Base-by-base conservation (phyloP, 495 filamentous ascomycete species). In the Baudoinia panamericana region DNA sequence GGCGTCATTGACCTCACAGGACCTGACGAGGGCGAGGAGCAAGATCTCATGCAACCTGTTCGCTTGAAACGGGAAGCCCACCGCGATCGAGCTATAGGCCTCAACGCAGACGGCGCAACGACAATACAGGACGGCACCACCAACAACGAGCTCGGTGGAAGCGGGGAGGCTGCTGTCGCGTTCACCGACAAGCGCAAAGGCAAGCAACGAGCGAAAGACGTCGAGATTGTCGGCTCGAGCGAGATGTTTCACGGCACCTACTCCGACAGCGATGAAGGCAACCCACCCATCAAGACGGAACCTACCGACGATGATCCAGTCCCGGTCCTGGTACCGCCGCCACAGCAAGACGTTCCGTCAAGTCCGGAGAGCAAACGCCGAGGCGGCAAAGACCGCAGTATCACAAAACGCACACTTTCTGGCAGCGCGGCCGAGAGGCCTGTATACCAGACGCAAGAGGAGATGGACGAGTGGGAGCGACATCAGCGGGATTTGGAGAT, bases 21-120 rank as follows among this genome's bases (percentile, higher is more conserved):
- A 6, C 40, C 51, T 12, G 54, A 61, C 25, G 55, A 62, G 17
- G 51, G 53, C 43, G 41, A 51, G 24, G 36, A 46, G 13, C 7
- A 19, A 9, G 36, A 30, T 15, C 13, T 8, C 30, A 43, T 61
- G 29, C 39, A 35, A 12, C 69, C 69, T 0, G 53, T 79, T 39
- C 70, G 73, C 20, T 58, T 79, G 30, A 41, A 60, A 24, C 60
- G 76, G 22, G 56, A 64, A 15, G 63, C 67, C 45, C 72, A 76
- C 50, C 64, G 70, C 45, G 68, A 73, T 1, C 62, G 67, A 15
- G 57, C 60, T 16, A 48, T 69, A 2, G 61, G 65, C 20, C 62
- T 75, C 43, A 69, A 73, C 30, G 71, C 67, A 0, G 65, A 70
- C 16, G 68, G 65, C 30, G 68, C 69, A 17, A 58, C 70, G 19